These are phyloP conservation scores for Royoungia palumana DNA, from an alignment of 768 basidiomycete genomes.

Conservation along the genomic window DNA sequence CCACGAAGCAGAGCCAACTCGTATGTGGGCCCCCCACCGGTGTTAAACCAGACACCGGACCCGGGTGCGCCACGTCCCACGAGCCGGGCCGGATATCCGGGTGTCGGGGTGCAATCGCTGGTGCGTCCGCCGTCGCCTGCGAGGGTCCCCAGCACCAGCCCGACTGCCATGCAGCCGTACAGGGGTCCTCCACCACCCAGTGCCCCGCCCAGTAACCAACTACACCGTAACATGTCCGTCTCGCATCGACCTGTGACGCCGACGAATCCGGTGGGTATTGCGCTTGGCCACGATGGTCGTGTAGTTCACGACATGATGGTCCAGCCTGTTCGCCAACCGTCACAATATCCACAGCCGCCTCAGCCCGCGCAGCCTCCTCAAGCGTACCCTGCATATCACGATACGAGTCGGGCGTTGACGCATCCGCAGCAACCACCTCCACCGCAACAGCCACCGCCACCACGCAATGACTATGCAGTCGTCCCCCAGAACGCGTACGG, in stretches of 20 bases:
- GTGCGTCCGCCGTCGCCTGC: slow-evolving; percentile 65
- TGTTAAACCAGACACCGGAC: slow-evolving; percentile 22
- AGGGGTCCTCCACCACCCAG: slow-evolving; percentile 4
- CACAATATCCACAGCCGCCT: slow-evolving; percentile 14
- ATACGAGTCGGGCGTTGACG: slow-evolving; percentile 28
- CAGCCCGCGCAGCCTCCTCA: slow-evolving; percentile 15
- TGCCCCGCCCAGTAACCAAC: neutral
- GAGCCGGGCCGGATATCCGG: slow-evolving; percentile 68
- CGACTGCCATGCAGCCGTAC: slow-evolving; percentile 15
- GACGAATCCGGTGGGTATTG: slow-evolving; percentile 79
- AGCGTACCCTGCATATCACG: slow-evolving; percentile 19
- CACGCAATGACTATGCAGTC: slow-evolving; percentile 19
- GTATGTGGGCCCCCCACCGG: slow-evolving; percentile 33
- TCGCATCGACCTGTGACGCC: slow-evolving; percentile 57
- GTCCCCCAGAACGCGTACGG: slow-evolving; percentile 14
- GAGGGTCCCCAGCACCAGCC: slow-evolving; percentile 14
- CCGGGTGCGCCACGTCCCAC: slow-evolving; percentile 48
- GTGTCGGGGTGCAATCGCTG: slow-evolving; percentile 73
- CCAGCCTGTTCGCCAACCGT: slow-evolving; percentile 25
- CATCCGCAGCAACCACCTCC: slow-evolving; percentile 36
- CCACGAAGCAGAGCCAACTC: slow-evolving; percentile 55
- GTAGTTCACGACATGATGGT: slow-evolving; percentile 79
- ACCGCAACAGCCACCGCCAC: slow-evolving; percentile 25
- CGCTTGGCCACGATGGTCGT: slow-evolving; percentile 73
- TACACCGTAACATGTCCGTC: slow-evolving; percentile 21